These are phyloP conservation scores for Cystobasidium onofrii DNA, from an alignment of 768 basidiomycete species.

Conservation along the genomic window DNA sequence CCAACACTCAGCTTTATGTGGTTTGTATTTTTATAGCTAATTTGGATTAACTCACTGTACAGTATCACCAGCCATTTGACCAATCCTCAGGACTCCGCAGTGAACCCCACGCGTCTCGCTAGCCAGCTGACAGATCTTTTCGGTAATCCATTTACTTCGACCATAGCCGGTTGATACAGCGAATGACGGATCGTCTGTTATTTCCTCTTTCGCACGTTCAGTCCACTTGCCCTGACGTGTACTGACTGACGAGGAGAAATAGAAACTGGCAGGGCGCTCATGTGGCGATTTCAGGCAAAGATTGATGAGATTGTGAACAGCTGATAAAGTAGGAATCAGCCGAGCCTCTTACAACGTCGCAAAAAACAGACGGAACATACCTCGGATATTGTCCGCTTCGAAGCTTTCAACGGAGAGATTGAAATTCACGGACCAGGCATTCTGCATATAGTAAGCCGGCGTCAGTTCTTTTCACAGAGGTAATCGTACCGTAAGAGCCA, in stretches of 20 bases:
- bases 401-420: conserved; percentile 53
- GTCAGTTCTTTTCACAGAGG: too few species aligned
- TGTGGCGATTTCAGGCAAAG: conserved; percentile 49
- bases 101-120: conserved; percentile 42
- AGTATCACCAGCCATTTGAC: conserved; percentile 55
- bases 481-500: too few species aligned
- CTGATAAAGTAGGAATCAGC: background rate
- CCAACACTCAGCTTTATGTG: background rate
- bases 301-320: conserved; percentile 53
- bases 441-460: too few species aligned
- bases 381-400: conserved; percentile 50
- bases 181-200: conserved; percentile 1
- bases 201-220: conserved; percentile 4
- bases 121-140: conserved; percentile 53
- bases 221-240: conserved; percentile 5
- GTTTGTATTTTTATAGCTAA: too few species aligned
- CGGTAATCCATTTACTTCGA: conserved; percentile 53
- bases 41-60: conserved; percentile 41
- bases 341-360: background rate
- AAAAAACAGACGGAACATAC: background rate
- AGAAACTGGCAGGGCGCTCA: conserved; percentile 48
- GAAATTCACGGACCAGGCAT: conserved; percentile 58
- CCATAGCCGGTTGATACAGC: conserved; percentile 43
- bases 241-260: conserved; percentile 54
- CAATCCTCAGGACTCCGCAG: conserved; percentile 50